phyloP scores from a whole-genome alignment of 352 stramenopile genomes.

The Phytophthora agathidicida region DNA sequence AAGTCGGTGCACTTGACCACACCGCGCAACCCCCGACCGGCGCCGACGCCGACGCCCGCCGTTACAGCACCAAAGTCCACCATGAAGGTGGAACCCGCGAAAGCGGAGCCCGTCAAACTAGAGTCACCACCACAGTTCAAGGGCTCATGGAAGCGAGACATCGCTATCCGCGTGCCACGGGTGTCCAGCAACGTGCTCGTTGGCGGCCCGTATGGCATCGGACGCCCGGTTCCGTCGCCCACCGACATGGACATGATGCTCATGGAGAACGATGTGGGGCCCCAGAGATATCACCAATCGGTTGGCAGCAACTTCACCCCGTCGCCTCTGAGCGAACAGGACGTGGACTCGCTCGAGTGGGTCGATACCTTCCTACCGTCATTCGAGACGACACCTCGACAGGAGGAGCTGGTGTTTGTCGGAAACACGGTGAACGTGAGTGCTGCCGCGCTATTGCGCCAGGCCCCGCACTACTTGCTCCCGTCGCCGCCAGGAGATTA shows the following conservation, averaged over 20 bases:
- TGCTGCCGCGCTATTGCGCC: constrained; percentile 19
- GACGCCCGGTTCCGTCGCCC: constrained; percentile 41
- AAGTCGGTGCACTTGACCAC: constrained; percentile 47
- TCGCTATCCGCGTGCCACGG: constrained; percentile 36
- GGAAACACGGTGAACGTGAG: constrained; percentile 37
- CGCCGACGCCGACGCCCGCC: background rate
- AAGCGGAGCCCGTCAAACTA: constrained; percentile 13
- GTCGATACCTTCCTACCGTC: constrained; percentile 70
- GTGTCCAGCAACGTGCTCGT: constrained; percentile 4
- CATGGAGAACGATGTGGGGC: constrained; percentile 40
- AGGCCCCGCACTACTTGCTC: constrained; percentile 27
- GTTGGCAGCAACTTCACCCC: constrained; percentile 10
- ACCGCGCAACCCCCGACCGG: constrained; percentile 6
- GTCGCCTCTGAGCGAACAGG: constrained; percentile 23
- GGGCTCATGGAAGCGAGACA: constrained; percentile 34
- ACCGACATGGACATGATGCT: constrained; percentile 60
- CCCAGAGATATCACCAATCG: constrained; percentile 14
- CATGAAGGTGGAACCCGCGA: constrained; percentile 16
- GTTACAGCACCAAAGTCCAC: background rate
- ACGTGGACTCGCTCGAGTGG: constrained; percentile 70
- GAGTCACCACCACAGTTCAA: too few relatives aligned
- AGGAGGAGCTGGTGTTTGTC: constrained; percentile 35
- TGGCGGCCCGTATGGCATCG: constrained; percentile 12
- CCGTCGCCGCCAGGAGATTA: constrained; percentile 35
- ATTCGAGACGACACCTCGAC: constrained; percentile 23